Percentiles rank a stretch among this genome's conserved stretches.
Conservation (phyloP, 305 asterid genomes). For the Fraxinus angustifolia region DNA sequence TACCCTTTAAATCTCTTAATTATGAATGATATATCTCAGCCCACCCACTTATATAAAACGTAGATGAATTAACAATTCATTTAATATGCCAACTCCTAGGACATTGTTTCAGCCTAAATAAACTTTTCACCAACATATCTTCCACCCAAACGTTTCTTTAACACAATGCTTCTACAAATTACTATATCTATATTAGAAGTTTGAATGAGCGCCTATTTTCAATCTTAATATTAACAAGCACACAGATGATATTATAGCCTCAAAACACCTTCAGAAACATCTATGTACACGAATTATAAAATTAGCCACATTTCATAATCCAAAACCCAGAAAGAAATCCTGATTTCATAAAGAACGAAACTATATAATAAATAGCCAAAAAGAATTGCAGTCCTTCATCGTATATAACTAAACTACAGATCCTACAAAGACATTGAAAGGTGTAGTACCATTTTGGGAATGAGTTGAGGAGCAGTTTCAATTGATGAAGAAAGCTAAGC, state of each 20-base stretch:
- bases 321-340: background rate
- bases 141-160: background rate
- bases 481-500: background rate
- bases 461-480: constrained; percentile 7
- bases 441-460: constrained; percentile 19
- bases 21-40: background rate
- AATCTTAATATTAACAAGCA: background rate
- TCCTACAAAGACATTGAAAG: background rate
- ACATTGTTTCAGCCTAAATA: background rate
- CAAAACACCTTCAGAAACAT: background rate
- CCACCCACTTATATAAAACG: background rate
- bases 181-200: background rate
- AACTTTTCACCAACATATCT: background rate
- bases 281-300: background rate
- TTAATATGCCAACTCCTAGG: background rate
- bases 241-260: background rate
- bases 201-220: background rate
- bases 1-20: background rate
- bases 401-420: background rate
- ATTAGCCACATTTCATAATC: background rate
- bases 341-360: background rate
- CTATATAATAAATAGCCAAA: background rate
- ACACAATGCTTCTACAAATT: background rate
- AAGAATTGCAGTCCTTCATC: background rate
- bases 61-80: background rate